Conservation (phyloP, 2,329 filamentous ascomycete species). For the Trichoderma asperellum region DNA sequence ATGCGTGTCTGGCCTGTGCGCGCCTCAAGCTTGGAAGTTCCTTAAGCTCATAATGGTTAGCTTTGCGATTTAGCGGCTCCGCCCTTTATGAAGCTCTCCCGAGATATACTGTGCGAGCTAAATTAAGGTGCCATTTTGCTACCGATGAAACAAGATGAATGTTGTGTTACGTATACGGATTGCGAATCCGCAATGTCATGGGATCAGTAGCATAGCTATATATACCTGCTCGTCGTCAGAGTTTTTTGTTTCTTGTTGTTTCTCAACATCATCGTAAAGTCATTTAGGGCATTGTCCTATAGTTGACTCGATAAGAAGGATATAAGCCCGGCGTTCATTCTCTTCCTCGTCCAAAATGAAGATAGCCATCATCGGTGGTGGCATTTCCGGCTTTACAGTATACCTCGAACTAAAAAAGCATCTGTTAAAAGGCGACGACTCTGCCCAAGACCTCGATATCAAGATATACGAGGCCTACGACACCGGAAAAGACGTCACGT, state of each 20-base stretch:
- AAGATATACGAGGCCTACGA: constrained; percentile 37
- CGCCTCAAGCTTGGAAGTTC: neutral
- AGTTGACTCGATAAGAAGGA: neutral
- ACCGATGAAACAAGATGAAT: neutral
- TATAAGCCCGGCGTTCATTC: neutral
- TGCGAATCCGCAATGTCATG: neutral
- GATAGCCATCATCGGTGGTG: constrained; percentile 36
- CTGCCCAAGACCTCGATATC: constrained; percentile 29
- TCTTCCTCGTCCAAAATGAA: constrained; percentile 30
- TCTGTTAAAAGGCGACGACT: constrained; percentile 24
- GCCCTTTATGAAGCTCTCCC: constrained; percentile 13
- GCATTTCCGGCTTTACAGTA: constrained; percentile 35
- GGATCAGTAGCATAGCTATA: neutral
- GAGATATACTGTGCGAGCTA: constrained; percentile 1
- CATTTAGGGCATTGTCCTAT: too few relatives aligned
- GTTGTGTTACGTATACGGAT: neutral
- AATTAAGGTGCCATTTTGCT: neutral
- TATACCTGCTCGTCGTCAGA: neutral
- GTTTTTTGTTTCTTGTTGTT: neutral
- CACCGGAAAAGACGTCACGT: constrained; percentile 31
- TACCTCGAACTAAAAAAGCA: constrained; percentile 36
- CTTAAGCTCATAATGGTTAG: constrained; percentile 1
- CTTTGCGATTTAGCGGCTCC: constrained; percentile 27
- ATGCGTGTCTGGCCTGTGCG: neutral
- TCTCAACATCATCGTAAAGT: neutral